A percentile compares a stretch with the other conserved stretches of the same genome.
Conservation (phyloP, 352 stramenopile genomes). For the Phytophthora boehmeriae region DNA sequence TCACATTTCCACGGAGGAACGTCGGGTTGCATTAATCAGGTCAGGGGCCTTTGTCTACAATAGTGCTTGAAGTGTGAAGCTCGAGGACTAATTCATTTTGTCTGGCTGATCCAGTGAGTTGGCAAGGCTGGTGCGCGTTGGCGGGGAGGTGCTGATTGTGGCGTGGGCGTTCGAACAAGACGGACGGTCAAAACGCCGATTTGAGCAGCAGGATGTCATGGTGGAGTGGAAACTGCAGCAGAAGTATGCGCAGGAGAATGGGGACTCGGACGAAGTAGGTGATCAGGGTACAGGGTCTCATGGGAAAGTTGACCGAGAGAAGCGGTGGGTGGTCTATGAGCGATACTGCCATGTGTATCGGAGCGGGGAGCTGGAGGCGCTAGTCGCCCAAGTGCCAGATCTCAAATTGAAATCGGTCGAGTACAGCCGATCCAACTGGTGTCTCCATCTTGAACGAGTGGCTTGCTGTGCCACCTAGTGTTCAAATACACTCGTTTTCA, state of each 20-base stretch:
- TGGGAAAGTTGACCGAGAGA: conserved; percentile 46
- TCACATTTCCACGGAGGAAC: conserved; percentile 81
- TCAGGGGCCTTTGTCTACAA: conserved; percentile 9
- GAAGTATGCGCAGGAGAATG: conserved; percentile 57
- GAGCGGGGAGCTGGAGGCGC: conserved; percentile 66
- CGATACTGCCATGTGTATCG: conserved; percentile 87
- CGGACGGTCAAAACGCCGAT: conserved; percentile 72
- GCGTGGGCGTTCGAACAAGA: conserved; percentile 89
- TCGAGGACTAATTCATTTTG: background rate
- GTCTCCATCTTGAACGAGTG: conserved; percentile 50
- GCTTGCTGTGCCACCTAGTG: conserved; percentile 6
- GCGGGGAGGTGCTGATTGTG: conserved; percentile 65
- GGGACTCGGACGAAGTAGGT: conserved; percentile 5
- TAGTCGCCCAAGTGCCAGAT: conserved; percentile 61
- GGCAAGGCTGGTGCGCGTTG: conserved; percentile 62
- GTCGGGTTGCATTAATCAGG: conserved; percentile 72
- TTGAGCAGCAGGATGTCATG: conserved; percentile 82
- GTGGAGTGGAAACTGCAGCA: conserved; percentile 88
- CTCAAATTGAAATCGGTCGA: conserved; percentile 63
- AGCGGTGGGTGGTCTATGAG: conserved; percentile 81
- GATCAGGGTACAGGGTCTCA: conserved; percentile 25
- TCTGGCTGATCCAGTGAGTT: conserved; percentile 52
- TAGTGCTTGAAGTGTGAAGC: too few relatives aligned
- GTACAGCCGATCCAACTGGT: conserved; percentile 88
- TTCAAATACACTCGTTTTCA: background rate